phyloP scores from a whole-genome alignment of 768 basidiomycete species.

The Rhizopogon roseolus region DNA sequence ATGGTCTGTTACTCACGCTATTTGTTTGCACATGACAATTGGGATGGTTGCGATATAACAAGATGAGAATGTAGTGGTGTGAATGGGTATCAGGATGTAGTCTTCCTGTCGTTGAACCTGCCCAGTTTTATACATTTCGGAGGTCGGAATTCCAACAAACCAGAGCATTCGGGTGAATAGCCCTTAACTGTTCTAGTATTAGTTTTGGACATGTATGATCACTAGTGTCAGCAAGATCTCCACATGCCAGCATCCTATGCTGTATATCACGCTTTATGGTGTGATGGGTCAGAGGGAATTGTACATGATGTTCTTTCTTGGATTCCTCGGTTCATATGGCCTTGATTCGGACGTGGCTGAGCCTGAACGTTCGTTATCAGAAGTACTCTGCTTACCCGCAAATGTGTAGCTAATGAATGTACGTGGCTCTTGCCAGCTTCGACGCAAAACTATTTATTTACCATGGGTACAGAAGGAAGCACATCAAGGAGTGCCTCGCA shows the following conservation, averaged over 20 bases:
- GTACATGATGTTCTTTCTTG: slow-evolving; percentile 15
- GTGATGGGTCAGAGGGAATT: slow-evolving; percentile 10
- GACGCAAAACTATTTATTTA: background rate
- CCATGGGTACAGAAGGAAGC: background rate
- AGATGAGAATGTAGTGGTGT: slow-evolving; percentile 1
- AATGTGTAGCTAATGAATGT: background rate
- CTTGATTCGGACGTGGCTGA: slow-evolving; percentile 19
- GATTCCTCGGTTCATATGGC: slow-evolving; percentile 8
- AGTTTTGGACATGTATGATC: slow-evolving; percentile 16
- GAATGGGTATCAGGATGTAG: slow-evolving; percentile 7
- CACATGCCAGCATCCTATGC: slow-evolving; percentile 20
- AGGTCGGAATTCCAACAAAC: slow-evolving; percentile 17
- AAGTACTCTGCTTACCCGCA: slow-evolving; percentile 4
- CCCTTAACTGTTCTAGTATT: slow-evolving; percentile 21
- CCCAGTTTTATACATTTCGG: slow-evolving; percentile 25
- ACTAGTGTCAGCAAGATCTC: slow-evolving; percentile 8
- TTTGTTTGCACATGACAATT: slow-evolving; percentile 61
- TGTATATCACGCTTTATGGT: slow-evolving; percentile 17
- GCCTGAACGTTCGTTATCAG: slow-evolving; percentile 23
- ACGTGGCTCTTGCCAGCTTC: background rate
- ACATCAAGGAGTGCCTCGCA: background rate
- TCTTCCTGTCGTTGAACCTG: background rate
- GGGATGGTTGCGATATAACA: background rate
- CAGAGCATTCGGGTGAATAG: slow-evolving; percentile 24
- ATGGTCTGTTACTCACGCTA: slow-evolving; percentile 52